Conservation (phyloP, 768 basidiomycete genomes). For the Termitomyces sp. region DNA sequence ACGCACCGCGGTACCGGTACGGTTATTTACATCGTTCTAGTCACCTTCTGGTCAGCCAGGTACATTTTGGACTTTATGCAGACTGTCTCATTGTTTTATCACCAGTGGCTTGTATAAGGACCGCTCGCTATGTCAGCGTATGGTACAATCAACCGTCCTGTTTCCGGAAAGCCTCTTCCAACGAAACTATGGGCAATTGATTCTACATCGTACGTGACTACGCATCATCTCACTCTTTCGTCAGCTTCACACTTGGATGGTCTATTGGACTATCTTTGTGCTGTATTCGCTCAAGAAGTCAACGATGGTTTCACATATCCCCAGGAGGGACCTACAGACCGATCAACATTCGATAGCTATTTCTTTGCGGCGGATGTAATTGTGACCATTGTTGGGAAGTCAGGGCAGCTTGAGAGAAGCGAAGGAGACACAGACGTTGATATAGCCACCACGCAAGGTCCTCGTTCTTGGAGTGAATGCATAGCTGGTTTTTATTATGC, state of each 20-base stretch:
- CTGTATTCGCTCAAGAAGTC: constrained; percentile 66
- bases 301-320: constrained; percentile 81
- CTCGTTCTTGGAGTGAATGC: constrained; percentile 59
- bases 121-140: constrained; percentile 59
- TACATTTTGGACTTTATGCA: background rate
- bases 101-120: background rate
- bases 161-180: constrained; percentile 27
- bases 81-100: background rate
- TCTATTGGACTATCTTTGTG: constrained; percentile 53
- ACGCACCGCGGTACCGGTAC: background rate
- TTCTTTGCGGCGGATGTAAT: constrained; percentile 78
- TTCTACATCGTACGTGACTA: constrained; percentile 31
- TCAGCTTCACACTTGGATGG: constrained; percentile 36
- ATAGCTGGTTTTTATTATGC: constrained; percentile 80
- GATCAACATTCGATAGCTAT: constrained; percentile 60
- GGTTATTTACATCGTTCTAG: background rate
- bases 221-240: constrained; percentile 45
- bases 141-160: constrained; percentile 45
- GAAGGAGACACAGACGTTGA: constrained; percentile 18
- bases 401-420: constrained; percentile 17
- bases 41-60: background rate
- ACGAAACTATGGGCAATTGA: constrained; percentile 40
- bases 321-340: constrained; percentile 58
- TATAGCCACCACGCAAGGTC: constrained; percentile 40
- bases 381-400: constrained; percentile 45